These are phyloP conservation scores for Tripterygium wilfordii DNA, from an alignment of 177 flowering plant genomes.

Conservation along the genomic window DNA sequence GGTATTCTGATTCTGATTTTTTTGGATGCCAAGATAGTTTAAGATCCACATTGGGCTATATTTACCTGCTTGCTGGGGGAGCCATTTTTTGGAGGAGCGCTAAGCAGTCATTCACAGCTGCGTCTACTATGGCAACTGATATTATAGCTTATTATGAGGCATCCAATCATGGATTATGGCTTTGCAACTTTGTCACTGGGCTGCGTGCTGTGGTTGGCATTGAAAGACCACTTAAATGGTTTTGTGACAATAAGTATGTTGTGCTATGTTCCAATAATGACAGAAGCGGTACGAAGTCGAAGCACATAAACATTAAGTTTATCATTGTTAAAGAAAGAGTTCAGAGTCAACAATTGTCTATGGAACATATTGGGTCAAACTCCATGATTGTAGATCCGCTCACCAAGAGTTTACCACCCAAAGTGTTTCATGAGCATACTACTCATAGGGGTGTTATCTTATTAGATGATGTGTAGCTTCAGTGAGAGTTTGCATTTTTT, in stretches of 20 bases:
- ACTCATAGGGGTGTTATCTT: too few species aligned
- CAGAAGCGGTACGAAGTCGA: not conserved
- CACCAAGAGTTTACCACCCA: not conserved
- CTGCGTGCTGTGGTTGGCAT: too few species aligned
- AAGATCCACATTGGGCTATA: not conserved
- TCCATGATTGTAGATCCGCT: not conserved
- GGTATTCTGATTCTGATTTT: too few species aligned
- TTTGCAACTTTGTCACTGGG: too few species aligned
- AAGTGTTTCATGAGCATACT: not conserved
- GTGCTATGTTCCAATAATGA: not conserved
- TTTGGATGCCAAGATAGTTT: too few species aligned
- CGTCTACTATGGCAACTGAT: not conserved
- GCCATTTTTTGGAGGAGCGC: not conserved
- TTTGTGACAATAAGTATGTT: not conserved
- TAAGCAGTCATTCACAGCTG: not conserved
- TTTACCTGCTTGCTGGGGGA: not conserved
- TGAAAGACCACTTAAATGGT: not conserved
- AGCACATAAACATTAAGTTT: not conserved
- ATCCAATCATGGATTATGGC: too few species aligned
- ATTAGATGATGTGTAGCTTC: too few species aligned
- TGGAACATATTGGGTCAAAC: not conserved
- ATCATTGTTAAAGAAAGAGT: not conserved
- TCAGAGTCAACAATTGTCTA: not conserved
- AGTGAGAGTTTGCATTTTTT: too few species aligned
- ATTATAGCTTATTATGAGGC: too few species aligned